Evolutionary conservation across 331 rosid species (phyloP).

Genomic region (Erythrophleum ivorense): DNA sequence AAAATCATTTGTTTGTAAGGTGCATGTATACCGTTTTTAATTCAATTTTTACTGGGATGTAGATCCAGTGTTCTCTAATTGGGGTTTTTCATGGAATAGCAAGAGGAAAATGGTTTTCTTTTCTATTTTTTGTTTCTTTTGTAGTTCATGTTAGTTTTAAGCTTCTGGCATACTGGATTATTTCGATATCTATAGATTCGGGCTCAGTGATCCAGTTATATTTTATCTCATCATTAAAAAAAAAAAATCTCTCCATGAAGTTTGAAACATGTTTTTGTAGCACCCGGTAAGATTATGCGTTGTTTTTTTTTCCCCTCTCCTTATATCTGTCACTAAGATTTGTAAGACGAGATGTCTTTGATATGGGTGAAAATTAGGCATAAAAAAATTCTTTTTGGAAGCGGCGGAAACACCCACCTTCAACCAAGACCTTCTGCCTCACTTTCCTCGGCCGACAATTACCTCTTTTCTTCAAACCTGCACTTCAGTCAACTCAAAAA

Average conservation of each 20-base stretch:
- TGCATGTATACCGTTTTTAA: constrained; percentile 50
- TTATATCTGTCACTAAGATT: not conserved
- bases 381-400: not conserved
- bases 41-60: constrained; percentile 47
- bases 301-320: not conserved
- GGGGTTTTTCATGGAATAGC: constrained; percentile 42
- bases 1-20: constrained; percentile 57
- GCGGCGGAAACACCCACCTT: too few species aligned
- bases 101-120: not conserved
- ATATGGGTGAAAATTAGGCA: not conserved
- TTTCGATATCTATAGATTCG: not conserved
- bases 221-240: constrained; percentile 35
- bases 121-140: not conserved
- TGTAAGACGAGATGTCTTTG: not conserved
- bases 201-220: not conserved
- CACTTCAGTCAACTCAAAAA: too few species aligned
- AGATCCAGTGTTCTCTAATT: constrained; percentile 41
- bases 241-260: not conserved
- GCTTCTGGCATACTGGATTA: constrained; percentile 26
- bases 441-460: too few species aligned
- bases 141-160: constrained; percentile 34
- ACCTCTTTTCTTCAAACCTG: too few species aligned
- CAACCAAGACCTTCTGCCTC: too few species aligned
- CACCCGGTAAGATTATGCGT: not conserved
- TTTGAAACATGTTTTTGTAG: too few species aligned